A percentile compares a stretch with the other conserved stretches of the same genome.
Conservation (phyloP, 2,329 filamentous ascomycete genomes). For the Fusarium staphyleae region DNA sequence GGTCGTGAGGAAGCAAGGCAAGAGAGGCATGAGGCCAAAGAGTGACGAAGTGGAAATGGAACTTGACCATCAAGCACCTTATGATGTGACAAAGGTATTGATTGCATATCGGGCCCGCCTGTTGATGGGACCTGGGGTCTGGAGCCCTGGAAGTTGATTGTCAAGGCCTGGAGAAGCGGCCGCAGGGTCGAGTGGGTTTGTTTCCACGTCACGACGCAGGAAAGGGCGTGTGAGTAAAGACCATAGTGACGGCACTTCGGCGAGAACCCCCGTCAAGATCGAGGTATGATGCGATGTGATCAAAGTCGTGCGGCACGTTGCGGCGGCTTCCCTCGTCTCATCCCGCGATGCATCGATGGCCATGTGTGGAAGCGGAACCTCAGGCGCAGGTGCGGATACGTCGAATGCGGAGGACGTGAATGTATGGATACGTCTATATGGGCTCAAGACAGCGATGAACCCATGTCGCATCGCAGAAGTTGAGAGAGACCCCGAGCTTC, state of each 20-base stretch:
- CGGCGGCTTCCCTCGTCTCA: slow-evolving; percentile 1
- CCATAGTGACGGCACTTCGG: slow-evolving; percentile 2
- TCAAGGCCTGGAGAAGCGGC: slow-evolving; percentile 28
- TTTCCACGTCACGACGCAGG: slow-evolving; percentile 35
- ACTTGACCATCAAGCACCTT: slow-evolving; percentile 10
- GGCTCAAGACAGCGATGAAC: slow-evolving; percentile 7
- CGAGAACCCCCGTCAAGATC: slow-evolving; percentile 12
- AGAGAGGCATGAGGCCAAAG: slow-evolving; percentile 12
- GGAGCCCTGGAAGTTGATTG: slow-evolving; percentile 15
- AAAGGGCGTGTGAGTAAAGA: slow-evolving; percentile 17
- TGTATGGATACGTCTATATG: slow-evolving; percentile 18
- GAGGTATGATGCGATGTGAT: slow-evolving; percentile 24
- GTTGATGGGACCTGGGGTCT: slow-evolving; percentile 20
- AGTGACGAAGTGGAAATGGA: slow-evolving; percentile 12
- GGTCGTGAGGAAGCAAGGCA: neutral
- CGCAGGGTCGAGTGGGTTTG: slow-evolving; percentile 34
- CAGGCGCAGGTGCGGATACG: slow-evolving; percentile 1
- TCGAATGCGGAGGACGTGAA: slow-evolving; percentile 6
- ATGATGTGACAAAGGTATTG: slow-evolving; percentile 26
- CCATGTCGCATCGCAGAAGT: slow-evolving; percentile 20
- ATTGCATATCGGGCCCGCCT: slow-evolving; percentile 18
- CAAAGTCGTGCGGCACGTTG: slow-evolving; percentile 12
- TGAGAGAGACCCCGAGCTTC: neutral
- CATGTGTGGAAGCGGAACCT: slow-evolving; percentile 2
- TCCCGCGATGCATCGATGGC: slow-evolving; percentile 7